Base-by-base conservation (phyloP, 148 eudicot species). In the Cornus controversa region DNA sequence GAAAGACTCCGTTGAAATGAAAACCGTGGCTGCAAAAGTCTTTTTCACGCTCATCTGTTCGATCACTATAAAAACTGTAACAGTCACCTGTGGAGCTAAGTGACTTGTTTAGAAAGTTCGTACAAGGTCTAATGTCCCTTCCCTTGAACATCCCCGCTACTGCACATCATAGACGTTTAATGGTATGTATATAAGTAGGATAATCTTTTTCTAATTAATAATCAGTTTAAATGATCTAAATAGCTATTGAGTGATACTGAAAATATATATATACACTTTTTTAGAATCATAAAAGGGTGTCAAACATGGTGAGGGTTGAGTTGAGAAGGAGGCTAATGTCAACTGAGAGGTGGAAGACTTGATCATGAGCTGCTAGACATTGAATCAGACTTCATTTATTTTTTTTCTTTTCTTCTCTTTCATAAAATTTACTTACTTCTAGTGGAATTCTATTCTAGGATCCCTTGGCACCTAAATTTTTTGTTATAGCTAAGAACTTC, bases 131-230 rank as follows among this genome's bases (percentile, higher is more conserved):
- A 0, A 77, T 84, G 76, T 74, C 86, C 14, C 67, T 84, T 27
- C 86, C 86, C 23, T 36, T 84, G 25, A 74, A 84, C 73, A 40
- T 84, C 9, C 86, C 84, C 42, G 86, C 84, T 20, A 84, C 86
- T 36, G 18, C 81, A 1, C 76, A 80, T 58, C 80, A 84, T 45
- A 78, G 77, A 70, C 77, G 86, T 70, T 37, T 84, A 5, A 72
- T 77, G 83, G 86, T n/a, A n/a, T n/a, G n/a, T n/a, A n/a, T n/a
- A n/a, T 84, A 77, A 40, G 3, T 24, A 5, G 0, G 0, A 16
- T 11, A 34, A 23, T 25, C n/a, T 71, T 31, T 31, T 31, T 5
- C 34, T 31, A 31, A 31, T 31, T 31, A 31, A 31, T 31, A 31
- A 26, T 20, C 23, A 1, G 11, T 54, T 16, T 54, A 15, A 54